Evolutionary conservation across 1,284 basidiomycete species (phyloP).

Genomic region (Tylopilus orsonianus): DNA sequence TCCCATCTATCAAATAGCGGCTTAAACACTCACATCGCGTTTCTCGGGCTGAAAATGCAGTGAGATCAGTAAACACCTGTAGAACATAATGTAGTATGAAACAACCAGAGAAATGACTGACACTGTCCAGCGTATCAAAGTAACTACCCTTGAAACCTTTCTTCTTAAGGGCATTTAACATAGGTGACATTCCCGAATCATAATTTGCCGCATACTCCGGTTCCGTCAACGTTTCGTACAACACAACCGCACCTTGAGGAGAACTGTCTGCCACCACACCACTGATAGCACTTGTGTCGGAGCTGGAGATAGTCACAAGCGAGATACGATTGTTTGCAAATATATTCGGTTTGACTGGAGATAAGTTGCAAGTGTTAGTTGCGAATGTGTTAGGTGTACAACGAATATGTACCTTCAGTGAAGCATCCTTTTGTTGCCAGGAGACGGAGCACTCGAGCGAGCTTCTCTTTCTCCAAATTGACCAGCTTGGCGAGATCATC

Average conservation of each 20-base stretch:
- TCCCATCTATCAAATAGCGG: not conserved
- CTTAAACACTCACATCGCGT: conserved; percentile 12
- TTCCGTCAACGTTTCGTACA: conserved; percentile 30
- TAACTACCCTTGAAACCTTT: conserved; percentile 17
- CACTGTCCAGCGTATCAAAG: conserved; percentile 28
- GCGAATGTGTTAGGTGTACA: no score
- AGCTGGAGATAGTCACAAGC: no score
- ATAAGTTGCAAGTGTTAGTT: not conserved
- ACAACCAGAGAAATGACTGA: conserved; percentile 7
- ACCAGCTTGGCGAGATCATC: conserved; percentile 24
- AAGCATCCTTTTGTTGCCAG: conserved; percentile 36
- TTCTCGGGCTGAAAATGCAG: conserved; percentile 15
- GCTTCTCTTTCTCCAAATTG: conserved; percentile 28
- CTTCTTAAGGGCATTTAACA: conserved; percentile 24
- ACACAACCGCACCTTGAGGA: conserved; percentile 8
- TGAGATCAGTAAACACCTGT: not conserved
- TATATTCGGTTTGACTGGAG: no score
- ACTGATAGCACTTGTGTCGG: no score
- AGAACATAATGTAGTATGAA: not conserved
- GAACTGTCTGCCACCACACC: no score
- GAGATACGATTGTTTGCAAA: no score
- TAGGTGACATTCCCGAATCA: conserved; percentile 20
- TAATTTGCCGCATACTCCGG: conserved; percentile 22
- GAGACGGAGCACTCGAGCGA: conserved; percentile 33
- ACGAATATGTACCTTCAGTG: conserved; percentile 24